Conservation (phyloP, 768 basidiomycete genomes). For the Lentinula sp. region DNA sequence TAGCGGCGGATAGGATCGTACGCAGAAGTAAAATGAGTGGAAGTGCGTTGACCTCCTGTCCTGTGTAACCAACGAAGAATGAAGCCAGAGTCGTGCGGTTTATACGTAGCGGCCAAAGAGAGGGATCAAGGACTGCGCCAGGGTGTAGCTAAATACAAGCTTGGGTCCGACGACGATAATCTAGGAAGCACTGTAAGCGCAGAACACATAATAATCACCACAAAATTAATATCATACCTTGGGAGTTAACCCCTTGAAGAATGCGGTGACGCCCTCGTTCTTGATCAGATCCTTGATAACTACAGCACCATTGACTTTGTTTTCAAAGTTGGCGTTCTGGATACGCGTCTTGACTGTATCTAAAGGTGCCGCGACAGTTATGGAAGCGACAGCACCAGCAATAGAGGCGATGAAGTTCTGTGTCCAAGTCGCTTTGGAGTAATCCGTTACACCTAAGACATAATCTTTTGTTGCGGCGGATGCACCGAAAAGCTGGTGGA, state of each 20-base stretch:
- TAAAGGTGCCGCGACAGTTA: constrained; percentile 92
- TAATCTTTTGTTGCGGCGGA: constrained; percentile 95
- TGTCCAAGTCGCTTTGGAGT: constrained; percentile 90
- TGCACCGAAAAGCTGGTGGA: constrained; percentile 98
- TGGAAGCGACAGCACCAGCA: constrained; percentile 90
- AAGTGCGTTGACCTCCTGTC: too few species aligned
- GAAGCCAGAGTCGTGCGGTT: not conserved
- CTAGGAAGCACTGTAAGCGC: constrained; percentile 30
- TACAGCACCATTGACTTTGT: constrained; percentile 70
- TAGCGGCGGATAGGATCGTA: not conserved
- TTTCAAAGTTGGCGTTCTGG: constrained; percentile 96
- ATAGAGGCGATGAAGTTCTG: constrained; percentile 98
- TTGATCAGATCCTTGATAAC: constrained; percentile 83
- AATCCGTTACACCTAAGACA: constrained; percentile 82
- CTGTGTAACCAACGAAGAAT: not conserved
- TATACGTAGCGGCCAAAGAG: constrained; percentile 83
- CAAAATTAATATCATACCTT: constrained; percentile 52
- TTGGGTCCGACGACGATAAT: constrained; percentile 96
- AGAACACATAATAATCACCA: constrained; percentile 25
- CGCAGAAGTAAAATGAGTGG: too few species aligned
- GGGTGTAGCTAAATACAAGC: constrained; percentile 96
- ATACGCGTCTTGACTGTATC: constrained; percentile 97
- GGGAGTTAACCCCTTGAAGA: constrained; percentile 97
- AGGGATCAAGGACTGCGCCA: constrained; percentile 94
- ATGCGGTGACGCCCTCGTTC: constrained; percentile 76